Conservation (phyloP, 2,329 filamentous ascomycete species). For the Sclerotinia spermophila region DNA sequence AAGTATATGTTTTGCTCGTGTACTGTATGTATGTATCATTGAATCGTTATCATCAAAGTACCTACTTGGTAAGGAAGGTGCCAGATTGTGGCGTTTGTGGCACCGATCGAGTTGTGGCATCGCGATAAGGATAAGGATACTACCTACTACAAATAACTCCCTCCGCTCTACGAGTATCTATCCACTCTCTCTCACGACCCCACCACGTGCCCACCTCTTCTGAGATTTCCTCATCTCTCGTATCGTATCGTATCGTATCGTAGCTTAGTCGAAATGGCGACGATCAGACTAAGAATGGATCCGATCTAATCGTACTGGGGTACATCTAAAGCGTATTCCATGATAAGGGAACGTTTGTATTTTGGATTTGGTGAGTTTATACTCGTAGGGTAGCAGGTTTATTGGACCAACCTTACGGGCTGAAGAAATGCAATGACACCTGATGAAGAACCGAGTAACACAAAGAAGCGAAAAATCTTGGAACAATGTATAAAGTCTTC, state of each 20-base stretch:
- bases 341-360: neutral
- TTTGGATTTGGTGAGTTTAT: neutral
- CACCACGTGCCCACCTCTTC: neutral
- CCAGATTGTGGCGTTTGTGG: neutral
- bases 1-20: neutral
- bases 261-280: neutral
- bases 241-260: neutral
- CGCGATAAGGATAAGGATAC: slow-evolving; percentile 1
- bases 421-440: neutral
- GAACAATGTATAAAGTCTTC: neutral
- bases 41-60: neutral
- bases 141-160: neutral
- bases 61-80: neutral
- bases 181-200: neutral
- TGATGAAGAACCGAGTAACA: neutral
- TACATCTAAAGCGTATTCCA: neutral
- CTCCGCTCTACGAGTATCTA: neutral
- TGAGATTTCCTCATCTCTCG: neutral
- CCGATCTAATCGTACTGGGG: neutral
- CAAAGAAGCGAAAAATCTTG: neutral
- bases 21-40: too few species aligned
- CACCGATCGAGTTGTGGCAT: neutral
- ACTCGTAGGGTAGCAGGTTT: neutral
- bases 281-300: neutral
- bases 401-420: neutral